These are phyloP conservation scores for Acanthamoeba rhysodes DNA, from an alignment of 208 protist genomes.

Conservation along the genomic window DNA sequence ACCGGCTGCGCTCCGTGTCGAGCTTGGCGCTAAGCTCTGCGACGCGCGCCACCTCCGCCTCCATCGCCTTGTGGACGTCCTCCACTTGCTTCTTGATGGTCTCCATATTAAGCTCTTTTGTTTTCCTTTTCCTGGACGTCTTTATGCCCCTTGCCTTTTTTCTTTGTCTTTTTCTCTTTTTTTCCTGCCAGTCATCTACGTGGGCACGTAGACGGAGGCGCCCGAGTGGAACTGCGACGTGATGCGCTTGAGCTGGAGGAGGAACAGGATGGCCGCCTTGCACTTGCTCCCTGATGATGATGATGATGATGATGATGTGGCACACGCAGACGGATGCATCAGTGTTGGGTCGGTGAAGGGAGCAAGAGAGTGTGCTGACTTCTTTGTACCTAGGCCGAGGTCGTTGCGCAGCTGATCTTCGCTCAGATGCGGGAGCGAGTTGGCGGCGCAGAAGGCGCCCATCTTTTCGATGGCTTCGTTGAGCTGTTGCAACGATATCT, in stretches of 20 bases:
- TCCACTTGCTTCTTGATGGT: no score
- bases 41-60: no score
- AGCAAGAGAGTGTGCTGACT: no score
- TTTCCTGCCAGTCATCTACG: no score
- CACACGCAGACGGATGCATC: not conserved
- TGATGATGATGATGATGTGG: not conserved
- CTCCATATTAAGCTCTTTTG: no score
- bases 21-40: no score
- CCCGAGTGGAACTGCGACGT: not conserved
- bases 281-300: conserved; percentile 13
- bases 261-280: conserved; percentile 5
- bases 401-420: conserved; percentile 25
- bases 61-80: no score
- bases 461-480: conserved; percentile 7
- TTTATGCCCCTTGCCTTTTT: no score
- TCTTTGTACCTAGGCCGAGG: not conserved
- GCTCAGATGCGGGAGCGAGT: not conserved
- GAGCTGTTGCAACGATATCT: not conserved
- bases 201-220: conserved; percentile 10
- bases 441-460: not conserved
- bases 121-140: no score
- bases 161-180: no score
- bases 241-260: conserved; percentile 34
- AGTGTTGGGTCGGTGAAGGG: no score
- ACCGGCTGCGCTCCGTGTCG: no score